Evolutionary conservation across 768 basidiomycete genomes (phyloP), one percentile per base, ranked within the genome.

Genomic region (Podaxis pistillaris): DNA sequence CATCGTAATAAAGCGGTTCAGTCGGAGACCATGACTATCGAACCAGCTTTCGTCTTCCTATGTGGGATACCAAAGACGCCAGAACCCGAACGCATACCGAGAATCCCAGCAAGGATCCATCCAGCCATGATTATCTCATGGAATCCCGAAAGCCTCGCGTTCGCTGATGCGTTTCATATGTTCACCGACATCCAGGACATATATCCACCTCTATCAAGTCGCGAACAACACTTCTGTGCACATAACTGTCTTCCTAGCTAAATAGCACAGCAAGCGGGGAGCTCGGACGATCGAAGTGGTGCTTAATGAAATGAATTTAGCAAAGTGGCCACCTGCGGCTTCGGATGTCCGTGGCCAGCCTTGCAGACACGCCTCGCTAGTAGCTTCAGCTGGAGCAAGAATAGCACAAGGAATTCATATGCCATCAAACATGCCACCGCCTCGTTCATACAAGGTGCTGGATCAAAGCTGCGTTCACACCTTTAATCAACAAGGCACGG

Each of bases 181-280:
- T 5, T 28, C 2, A 12, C 12, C 12, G 49, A 50, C 49, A 15
- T 12, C 24, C 8, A 11, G 2, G 22, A 15, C 49, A 13, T 17
- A 28, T 4, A 24, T 12, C 22, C 30, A 50, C 30, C 5, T 3
- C 13, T 22, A 51, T 22, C 58, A 49, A 15, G 12, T 12, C 41
- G 22, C 51, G 19, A 59, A 40, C 22, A 15, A 19, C 33, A 33
- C 36, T 3, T 37, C 44, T 26, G 24, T 24, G 2, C 19, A 6
- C 49, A 12, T 38, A 17, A 30, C 22, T 3, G 19, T 30, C 22
- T 22, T 37, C 26, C 40, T 44, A 41, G 56, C 24, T 40, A 26
- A 11, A 15, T 2, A 15, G 49, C 58, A 59, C 49, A 52, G 58
- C 49, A 59, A 49, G 7, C 58, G 58, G 58, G 13, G 47, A 24